Percentiles rank a stretch among this genome's conserved stretches.
Conservation (phyloP, 257 asterid genomes). For the Fraxinus pennsylvanica region DNA sequence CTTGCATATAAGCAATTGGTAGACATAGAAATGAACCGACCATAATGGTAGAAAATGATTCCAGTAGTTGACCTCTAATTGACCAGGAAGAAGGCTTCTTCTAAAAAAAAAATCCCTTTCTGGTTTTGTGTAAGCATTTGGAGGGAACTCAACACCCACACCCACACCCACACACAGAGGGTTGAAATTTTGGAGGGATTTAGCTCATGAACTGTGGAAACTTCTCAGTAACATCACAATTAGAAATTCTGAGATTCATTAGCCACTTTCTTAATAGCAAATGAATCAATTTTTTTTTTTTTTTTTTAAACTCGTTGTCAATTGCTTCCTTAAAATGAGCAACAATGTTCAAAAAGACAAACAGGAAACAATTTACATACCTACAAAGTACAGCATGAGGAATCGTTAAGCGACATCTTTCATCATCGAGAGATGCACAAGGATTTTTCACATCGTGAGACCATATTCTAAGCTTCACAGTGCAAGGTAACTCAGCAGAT, state of each 20-base stretch:
- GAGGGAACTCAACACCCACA: too few relatives aligned
- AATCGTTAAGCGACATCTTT: slow-evolving; percentile 71
- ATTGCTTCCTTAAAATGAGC: slow-evolving; percentile 13
- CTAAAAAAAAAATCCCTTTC: too few relatives aligned
- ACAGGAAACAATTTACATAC: slow-evolving; percentile 39
- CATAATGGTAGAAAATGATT: not conserved
- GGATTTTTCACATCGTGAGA: slow-evolving; percentile 81
- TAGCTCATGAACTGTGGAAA: slow-evolving; percentile 13
- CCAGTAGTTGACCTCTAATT: not conserved
- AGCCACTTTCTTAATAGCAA: slow-evolving; percentile 11
- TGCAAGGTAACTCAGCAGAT: slow-evolving; percentile 94
- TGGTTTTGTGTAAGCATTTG: slow-evolving; percentile 8
- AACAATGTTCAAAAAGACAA: slow-evolving; percentile 7
- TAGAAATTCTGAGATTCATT: slow-evolving; percentile 17
- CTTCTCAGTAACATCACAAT: slow-evolving; percentile 15
- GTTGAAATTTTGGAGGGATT: slow-evolving; percentile 1
- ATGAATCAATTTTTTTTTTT: slow-evolving; percentile 3
- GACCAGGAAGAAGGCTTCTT: not conserved
- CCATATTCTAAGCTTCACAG: slow-evolving; percentile 96
- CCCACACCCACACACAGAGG: too few relatives aligned
- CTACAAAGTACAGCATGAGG: slow-evolving; percentile 98
- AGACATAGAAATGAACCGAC: not conserved
- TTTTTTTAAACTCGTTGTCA: not conserved
- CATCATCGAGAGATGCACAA: slow-evolving; percentile 64
- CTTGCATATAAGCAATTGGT: slow-evolving; percentile 3